A percentile compares a stretch with the other conserved stretches of the same genome.
phyloP scores from a whole-genome alignment of 2,329 filamentous ascomycete species.

The Pseudogymnoascus sp. region DNA sequence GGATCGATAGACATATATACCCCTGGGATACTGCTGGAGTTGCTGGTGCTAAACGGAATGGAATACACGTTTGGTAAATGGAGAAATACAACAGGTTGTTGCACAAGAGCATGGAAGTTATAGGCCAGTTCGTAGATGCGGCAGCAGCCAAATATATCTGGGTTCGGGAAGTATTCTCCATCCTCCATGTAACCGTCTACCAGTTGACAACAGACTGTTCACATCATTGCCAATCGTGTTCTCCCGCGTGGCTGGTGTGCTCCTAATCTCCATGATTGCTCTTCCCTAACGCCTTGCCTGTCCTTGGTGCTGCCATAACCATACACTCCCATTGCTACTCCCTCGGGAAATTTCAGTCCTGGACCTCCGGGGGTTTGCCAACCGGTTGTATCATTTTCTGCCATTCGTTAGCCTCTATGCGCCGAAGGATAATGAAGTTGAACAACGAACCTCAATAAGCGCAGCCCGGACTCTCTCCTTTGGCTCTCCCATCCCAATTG shows the following conservation, averaged over 20 bases:
- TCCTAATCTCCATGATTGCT: background rate
- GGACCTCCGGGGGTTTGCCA: conserved; percentile 55
- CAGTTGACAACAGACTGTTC: background rate
- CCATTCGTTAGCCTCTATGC: conserved; percentile 6
- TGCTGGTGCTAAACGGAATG: background rate
- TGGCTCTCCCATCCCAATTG: conserved; percentile 79
- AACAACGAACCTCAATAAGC: conserved; percentile 59
- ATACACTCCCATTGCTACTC: background rate
- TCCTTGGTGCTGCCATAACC: background rate
- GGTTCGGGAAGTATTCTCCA: background rate
- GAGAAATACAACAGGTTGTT: background rate
- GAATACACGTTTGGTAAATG: background rate
- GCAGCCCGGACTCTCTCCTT: conserved; percentile 69
- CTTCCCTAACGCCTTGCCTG: background rate
- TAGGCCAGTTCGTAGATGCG: background rate
- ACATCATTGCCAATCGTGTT: background rate
- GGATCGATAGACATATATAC: conserved; percentile 3
- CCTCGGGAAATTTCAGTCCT: conserved; percentile 25
- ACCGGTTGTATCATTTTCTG: conserved; percentile 63
- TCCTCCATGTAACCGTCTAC: background rate
- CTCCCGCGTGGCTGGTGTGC: background rate
- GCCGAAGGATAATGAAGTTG: background rate
- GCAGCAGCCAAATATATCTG: background rate
- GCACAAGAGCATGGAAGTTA: background rate
- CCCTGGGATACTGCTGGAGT: background rate